Evolutionary conservation across 2,329 filamentous ascomycete species (phyloP), one percentile per base, ranked within the genome.

Genomic region (Stemphylium beticola): DNA sequence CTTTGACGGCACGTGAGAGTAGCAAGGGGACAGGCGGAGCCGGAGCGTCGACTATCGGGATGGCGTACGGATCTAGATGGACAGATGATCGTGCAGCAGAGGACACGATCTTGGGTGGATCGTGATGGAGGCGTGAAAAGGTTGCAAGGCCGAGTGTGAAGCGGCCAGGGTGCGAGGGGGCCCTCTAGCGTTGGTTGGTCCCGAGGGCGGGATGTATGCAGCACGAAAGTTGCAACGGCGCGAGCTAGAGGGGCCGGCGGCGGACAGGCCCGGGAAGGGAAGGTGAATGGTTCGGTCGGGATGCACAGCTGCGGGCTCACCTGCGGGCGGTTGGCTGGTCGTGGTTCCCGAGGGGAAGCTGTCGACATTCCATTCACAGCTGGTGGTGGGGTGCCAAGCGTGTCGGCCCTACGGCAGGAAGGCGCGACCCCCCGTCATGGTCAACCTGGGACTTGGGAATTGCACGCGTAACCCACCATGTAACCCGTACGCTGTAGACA

Each of bases 391-490:
- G 22, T 53, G 63, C 63, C 63, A 66, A 66, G 63, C 53, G 41
- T 34, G 17, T 52, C 32, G 47, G 47, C 22, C 34, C 32, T 44
- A 33, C 50, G 40, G 50, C 42, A 57, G 53, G 50, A 47, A 54
- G 55, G 60, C 53, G 60, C 62, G 58, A 57, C 51, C 9, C 42
- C 34, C 43, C 44, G 45, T 65, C 46, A 55, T 54, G 54, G 54
- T 56, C 49, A 40, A 53, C 47, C 56, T 47, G 54, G 45, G 52
- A 31, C 36, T 38, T 33, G 55, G 43, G 50, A 54, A 40, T 47
- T 38, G 42, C 50, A 48, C 50, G 40, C 32, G 37, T 42, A 48
- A 45, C 48, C 43, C 46, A 41, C 22, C 49, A 58, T 60, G 54
- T 50, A 50, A 31, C 42, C 42, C 34, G 49, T n/a, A n/a, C n/a